These are phyloP conservation scores for Colletotrichum liaoningense DNA, from an alignment of 2,329 filamentous ascomycete genomes.

Conservation along the genomic window DNA sequence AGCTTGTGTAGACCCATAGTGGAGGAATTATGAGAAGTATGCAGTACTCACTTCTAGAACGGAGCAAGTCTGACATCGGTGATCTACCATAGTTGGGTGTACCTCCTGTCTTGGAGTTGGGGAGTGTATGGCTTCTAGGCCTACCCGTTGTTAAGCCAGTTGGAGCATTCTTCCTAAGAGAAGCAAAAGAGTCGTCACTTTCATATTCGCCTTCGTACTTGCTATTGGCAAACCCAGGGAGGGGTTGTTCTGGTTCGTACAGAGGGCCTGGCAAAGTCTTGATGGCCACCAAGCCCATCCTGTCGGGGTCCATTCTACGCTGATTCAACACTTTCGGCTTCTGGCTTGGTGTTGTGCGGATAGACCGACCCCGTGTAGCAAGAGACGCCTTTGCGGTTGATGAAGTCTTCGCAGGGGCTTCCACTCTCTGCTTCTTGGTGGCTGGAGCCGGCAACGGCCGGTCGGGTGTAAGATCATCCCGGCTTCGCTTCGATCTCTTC, in stretches of 20 bases:
- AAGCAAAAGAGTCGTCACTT: not conserved
- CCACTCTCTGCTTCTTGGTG: not conserved
- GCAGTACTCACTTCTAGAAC: not conserved
- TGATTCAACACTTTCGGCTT: constrained; percentile 25
- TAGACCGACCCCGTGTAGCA: not conserved
- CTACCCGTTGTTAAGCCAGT: not conserved
- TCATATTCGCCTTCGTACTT: not conserved
- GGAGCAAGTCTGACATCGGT: not conserved
- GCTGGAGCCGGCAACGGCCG: not conserved
- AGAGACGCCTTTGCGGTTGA: not conserved
- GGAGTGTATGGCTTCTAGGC: not conserved
- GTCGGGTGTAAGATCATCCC: not conserved
- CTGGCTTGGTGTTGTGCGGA: not conserved
- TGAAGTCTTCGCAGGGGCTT: not conserved
- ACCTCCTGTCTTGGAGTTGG: not conserved
- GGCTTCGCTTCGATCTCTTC: not conserved
- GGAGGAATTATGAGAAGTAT: not conserved
- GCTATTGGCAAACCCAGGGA: not conserved
- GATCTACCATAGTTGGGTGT: no score
- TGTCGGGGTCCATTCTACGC: constrained; percentile 14
- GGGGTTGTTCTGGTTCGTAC: not conserved
- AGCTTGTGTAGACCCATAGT: not conserved
- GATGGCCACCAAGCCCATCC: constrained; percentile 13
- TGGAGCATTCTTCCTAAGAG: not conserved
- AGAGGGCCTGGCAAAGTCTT: constrained; percentile 17